A percentile compares a stretch with the other conserved stretches of the same genome.
These are phyloP conservation scores for Pleurotus tuoliensis DNA, from an alignment of 768 basidiomycete genomes.

Conservation along the genomic window DNA sequence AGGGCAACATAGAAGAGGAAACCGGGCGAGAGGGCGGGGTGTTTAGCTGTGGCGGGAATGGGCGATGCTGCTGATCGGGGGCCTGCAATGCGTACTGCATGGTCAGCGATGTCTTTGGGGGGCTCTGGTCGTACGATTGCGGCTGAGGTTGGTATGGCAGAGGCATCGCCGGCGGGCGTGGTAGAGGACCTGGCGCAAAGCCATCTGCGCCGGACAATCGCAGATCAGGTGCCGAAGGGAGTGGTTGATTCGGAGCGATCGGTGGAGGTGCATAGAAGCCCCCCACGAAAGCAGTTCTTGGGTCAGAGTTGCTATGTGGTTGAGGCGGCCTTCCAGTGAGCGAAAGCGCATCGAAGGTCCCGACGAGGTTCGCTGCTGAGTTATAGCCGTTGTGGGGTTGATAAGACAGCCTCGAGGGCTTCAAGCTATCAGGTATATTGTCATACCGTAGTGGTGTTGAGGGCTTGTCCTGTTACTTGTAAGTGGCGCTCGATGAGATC, in stretches of 20 bases:
- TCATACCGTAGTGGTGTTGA: slow-evolving; percentile 7
- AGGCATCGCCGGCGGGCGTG: slow-evolving; percentile 16
- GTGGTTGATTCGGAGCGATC: too few species aligned
- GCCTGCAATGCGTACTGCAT: slow-evolving; percentile 18
- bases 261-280: not conserved
- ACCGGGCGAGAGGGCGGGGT: slow-evolving; percentile 11
- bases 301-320: not conserved
- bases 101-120: slow-evolving; percentile 13
- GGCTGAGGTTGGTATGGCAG: slow-evolving; percentile 12
- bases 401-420: too few species aligned
- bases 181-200: slow-evolving; percentile 11
- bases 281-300: not conserved
- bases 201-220: not conserved
- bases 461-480: not conserved
- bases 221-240: too few species aligned
- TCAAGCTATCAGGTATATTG: too few species aligned
- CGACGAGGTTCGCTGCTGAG: slow-evolving; percentile 20
- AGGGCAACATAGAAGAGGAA: not conserved
- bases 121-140: not conserved
- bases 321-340: slow-evolving; percentile 17
- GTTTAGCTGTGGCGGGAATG: not conserved
- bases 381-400: slow-evolving; percentile 9
- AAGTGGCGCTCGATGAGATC: not conserved
- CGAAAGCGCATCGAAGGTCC: slow-evolving; percentile 28
- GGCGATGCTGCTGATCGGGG: slow-evolving; percentile 6